These are phyloP conservation scores for Marchantia paleacea DNA, from an alignment of 225 moss, liverwort and hornwort species.

Conservation along the genomic window DNA sequence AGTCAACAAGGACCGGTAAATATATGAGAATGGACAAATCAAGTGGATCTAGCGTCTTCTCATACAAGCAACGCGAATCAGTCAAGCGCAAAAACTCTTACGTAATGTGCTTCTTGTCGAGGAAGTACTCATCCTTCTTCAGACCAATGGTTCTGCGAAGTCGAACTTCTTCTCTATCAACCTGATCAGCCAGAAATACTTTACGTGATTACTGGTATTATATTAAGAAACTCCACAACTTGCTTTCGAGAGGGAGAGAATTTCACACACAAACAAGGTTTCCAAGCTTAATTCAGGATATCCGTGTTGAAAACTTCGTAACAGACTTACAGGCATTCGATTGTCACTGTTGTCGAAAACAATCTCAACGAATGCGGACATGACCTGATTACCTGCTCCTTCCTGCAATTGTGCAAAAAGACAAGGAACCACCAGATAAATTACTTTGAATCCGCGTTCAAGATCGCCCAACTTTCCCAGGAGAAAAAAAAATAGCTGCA, in stretches of 20 bases:
- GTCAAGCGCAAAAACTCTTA: constrained; percentile 23
- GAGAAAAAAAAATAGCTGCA: background rate
- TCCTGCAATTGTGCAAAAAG: constrained; percentile 44
- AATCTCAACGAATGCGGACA: constrained; percentile 97
- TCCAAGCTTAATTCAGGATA: background rate
- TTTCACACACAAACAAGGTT: too few species aligned
- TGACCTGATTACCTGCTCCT: constrained; percentile 88
- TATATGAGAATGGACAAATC: background rate
- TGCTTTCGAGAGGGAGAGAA: background rate
- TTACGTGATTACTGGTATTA: background rate
- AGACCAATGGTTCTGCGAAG: constrained; percentile 85
- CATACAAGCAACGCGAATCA: background rate
- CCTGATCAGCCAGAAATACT: constrained; percentile 39
- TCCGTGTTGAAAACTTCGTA: background rate
- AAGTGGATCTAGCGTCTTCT: background rate
- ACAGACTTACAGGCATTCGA: constrained; percentile 73
- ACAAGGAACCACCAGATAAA: background rate
- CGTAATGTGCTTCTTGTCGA: constrained; percentile 98
- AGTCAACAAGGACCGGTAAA: too few species aligned
- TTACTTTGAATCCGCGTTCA: background rate
- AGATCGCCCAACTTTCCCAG: background rate
- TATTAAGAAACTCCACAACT: background rate
- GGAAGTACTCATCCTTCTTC: constrained; percentile 95
- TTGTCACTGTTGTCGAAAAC: constrained; percentile 95
- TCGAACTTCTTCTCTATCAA: constrained; percentile 93